Base-by-base conservation (phyloP, 2,329 filamentous ascomycete genomes). In the Tympanopsis confertula region DNA sequence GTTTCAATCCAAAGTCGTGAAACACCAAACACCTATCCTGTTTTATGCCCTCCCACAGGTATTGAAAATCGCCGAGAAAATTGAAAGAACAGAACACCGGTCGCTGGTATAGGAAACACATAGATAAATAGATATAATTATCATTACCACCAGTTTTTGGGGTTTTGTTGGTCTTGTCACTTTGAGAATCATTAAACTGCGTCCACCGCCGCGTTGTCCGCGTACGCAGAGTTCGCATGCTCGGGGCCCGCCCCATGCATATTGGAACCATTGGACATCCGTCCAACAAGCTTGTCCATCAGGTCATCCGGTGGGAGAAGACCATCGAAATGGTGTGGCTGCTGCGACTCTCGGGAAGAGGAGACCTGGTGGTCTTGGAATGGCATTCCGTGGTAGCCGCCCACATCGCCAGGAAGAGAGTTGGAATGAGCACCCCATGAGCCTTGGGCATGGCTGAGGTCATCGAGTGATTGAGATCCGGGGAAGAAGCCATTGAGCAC, bases 211-310 rank as follows among this genome's bases (percentile, higher is more conserved):
- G 46, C 47, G 36, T 45, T 50, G 35, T 58, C 54, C 5, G 47
- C 36, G 42, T 58, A 59, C 20, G 47, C 41, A 7, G 47, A 37
- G 36, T 42, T 50, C 12, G 48, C 44, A 50, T 55, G 53, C 38
- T 56, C 55, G 37, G 50, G 50, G 39, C 51, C 51, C 14, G 52
- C 45, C 46, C 52, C 54, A 41, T 58, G 52, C 46, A 59, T 51
- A 37, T 48, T 46, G 24, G 49, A 45, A 39, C 51, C 54, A 20
- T 46, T 47, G 24, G 56, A 44, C 38, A 59, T 52, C 14, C 52
- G 50, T 19, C 55, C 52, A 22, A 59, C 56, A 20, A 58, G 40
- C 43, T 57, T 59, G 35, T 57, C 54, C 42, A 58, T 56, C 41
- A 59, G 43, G 37, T 58, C 55, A 29, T 59, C 56, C 1, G 54